Evolutionary conservation across 2,329 filamentous ascomycete genomes (phyloP).

Genomic region (Talaromyces sp.): DNA sequence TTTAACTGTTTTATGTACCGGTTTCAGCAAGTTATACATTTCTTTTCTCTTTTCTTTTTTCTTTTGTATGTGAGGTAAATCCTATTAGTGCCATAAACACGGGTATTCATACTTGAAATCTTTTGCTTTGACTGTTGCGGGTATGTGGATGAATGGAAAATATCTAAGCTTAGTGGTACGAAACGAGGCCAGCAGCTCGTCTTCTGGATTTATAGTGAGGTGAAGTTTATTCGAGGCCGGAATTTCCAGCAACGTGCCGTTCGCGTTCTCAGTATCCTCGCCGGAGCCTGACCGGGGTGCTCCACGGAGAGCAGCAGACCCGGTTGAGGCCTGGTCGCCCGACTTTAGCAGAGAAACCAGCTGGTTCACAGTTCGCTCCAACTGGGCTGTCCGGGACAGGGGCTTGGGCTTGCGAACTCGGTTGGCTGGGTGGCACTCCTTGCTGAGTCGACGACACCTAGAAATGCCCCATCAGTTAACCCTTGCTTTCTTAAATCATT

Average conservation of each 20-base stretch:
- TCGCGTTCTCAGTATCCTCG: neutral
- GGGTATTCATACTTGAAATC: slow-evolving; percentile 38
- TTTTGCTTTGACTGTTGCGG: slow-evolving; percentile 30
- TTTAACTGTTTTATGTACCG: no score
- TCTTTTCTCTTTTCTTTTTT: no score
- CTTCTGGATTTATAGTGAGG: slow-evolving; percentile 25
- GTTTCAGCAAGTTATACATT: no score
- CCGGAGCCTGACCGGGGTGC: neutral
- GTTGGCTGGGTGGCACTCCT: slow-evolving; percentile 33
- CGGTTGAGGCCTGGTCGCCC: slow-evolving; percentile 5
- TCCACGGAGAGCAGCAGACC: neutral
- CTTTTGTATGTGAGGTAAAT: no score
- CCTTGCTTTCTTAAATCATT: neutral
- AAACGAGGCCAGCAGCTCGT: slow-evolving; percentile 39
- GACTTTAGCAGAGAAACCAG: slow-evolving; percentile 21
- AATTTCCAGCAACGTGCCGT: neutral
- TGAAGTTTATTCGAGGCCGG: neutral
- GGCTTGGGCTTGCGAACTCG: slow-evolving; percentile 24
- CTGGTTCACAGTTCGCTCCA: slow-evolving; percentile 21
- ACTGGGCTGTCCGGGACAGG: slow-evolving; percentile 13
- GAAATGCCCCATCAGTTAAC: neutral
- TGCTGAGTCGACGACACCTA: slow-evolving; percentile 38
- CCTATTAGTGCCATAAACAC: slow-evolving; percentile 48
- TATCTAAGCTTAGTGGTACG: slow-evolving; percentile 36
- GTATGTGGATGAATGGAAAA: slow-evolving; percentile 45